Percentiles rank a stretch among this genome's conserved stretches.
Conservation (phyloP, 495 filamentous ascomycete genomes). For the Xylaria telfairii region DNA sequence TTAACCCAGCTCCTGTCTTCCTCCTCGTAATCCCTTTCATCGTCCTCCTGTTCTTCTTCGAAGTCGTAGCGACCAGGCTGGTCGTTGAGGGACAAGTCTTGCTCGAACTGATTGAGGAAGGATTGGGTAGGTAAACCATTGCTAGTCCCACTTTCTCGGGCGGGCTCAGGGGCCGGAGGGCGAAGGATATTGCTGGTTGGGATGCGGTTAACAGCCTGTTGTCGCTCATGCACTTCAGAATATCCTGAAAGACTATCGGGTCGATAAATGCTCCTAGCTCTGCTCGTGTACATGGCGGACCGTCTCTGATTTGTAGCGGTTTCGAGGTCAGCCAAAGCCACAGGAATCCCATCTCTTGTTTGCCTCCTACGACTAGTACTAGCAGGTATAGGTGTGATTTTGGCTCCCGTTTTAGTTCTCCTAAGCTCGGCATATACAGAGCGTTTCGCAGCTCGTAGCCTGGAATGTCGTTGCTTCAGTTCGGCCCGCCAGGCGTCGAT, state of each 20-base stretch:
- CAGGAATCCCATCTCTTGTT: slow-evolving; percentile 36
- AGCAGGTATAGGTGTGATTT: slow-evolving; percentile 22
- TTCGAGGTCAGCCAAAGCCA: slow-evolving; percentile 31
- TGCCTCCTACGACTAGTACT: slow-evolving; percentile 18
- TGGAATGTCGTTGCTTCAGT: slow-evolving; percentile 23
- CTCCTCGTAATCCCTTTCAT: slow-evolving; percentile 12
- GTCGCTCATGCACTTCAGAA: slow-evolving; percentile 19
- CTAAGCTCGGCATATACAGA: slow-evolving; percentile 29
- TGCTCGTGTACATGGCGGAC: slow-evolving; percentile 17
- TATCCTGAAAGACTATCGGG: slow-evolving; percentile 29
- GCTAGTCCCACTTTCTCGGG: slow-evolving; percentile 19
- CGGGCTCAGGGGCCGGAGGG: slow-evolving; percentile 12
- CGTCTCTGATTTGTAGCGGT: slow-evolving; percentile 31
- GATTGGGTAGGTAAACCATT: slow-evolving; percentile 10
- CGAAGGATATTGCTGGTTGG: neutral
- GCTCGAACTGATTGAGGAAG: slow-evolving; percentile 16
- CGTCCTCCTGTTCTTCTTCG: slow-evolving; percentile 1
- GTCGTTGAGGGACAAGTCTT: slow-evolving; percentile 13
- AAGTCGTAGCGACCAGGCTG: slow-evolving; percentile 18
- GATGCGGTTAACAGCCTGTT: neutral
- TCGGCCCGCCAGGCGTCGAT: slow-evolving; percentile 30
- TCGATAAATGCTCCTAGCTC: slow-evolving; percentile 30
- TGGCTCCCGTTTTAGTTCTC: slow-evolving; percentile 17
- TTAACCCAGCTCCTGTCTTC: slow-evolving; percentile 28
- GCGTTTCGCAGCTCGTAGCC: neutral